These are phyloP conservation scores for Rhynchospora pubera DNA, from an alignment of 176 grass and related monocot species.

Conservation along the genomic window DNA sequence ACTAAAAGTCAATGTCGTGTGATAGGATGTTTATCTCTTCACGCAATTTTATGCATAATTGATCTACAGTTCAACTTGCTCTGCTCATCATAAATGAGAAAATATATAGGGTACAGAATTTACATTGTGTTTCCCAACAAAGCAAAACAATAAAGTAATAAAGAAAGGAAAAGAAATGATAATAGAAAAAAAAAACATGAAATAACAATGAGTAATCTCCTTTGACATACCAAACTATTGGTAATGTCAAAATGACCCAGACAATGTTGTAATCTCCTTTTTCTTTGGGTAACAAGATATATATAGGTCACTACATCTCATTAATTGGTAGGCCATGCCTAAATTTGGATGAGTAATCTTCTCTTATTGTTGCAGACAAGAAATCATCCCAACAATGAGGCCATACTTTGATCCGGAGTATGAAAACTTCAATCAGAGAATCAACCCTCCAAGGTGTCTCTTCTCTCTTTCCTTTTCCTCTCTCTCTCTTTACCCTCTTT, in stretches of 20 bases:
- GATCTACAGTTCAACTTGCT: background rate
- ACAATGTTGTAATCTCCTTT: background rate
- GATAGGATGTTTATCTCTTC: constrained; percentile 10
- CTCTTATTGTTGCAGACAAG: background rate
- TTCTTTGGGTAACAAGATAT: background rate
- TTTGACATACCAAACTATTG: background rate
- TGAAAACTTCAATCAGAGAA: constrained; percentile 81
- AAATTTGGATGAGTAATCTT: constrained; percentile 5
- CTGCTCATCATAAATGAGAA: constrained; percentile 8
- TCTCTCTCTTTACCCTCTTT: background rate
- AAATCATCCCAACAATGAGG: constrained; percentile 30
- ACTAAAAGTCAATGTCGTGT: background rate
- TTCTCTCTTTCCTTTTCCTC: background rate
- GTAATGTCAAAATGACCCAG: background rate
- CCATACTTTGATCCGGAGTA: constrained; percentile 98
- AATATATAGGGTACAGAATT: background rate
- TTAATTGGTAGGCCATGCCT: background rate
- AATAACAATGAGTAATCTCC: background rate
- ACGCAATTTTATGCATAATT: constrained; percentile 25
- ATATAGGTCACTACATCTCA: constrained; percentile 2
- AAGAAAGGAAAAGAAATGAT: background rate
- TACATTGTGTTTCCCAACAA: background rate
- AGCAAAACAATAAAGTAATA: background rate
- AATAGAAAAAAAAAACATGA: background rate
- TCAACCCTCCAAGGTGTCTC: constrained; percentile 83